Conservation (phyloP, 2,329 filamentous ascomycete species). For the Aspergillus carbonarius region DNA sequence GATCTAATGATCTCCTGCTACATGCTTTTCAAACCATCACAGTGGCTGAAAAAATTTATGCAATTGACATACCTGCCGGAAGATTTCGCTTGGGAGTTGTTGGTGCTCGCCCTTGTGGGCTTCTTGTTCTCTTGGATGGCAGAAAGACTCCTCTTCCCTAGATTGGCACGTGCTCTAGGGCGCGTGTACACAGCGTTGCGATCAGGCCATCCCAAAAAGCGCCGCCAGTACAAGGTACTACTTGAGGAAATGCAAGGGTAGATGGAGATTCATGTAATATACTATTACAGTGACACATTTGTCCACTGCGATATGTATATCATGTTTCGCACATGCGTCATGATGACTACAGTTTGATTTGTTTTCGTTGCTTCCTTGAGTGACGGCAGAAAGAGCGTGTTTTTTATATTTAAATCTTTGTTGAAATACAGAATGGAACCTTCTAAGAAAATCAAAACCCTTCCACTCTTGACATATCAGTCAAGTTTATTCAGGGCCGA, state of each 20-base stretch:
- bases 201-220: slow-evolving; percentile 65
- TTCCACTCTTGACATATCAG: neutral
- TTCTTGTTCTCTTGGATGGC: slow-evolving; percentile 68
- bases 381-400: neutral
- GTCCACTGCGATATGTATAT: neutral
- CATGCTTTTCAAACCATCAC: slow-evolving; percentile 74
- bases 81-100: slow-evolving; percentile 70
- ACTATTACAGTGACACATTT: neutral
- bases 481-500: neutral
- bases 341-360: neutral
- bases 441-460: neutral
- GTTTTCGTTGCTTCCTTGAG: neutral
- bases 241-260: slow-evolving; percentile 60
- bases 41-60: slow-evolving; percentile 73
- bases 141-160: slow-evolving; percentile 70
- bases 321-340: neutral
- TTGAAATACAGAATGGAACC: neutral
- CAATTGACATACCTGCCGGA: slow-evolving; percentile 75
- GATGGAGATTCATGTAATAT: neutral
- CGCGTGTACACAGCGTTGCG: slow-evolving; percentile 56
- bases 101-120: slow-evolving; percentile 68
- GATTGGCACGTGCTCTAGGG: slow-evolving; percentile 67
- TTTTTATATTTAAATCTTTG: neutral
- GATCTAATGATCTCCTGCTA: slow-evolving; percentile 69
- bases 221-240: slow-evolving; percentile 86